Percentiles rank a stretch among this genome's conserved stretches.
Conservation (phyloP, 1,284 basidiomycete species). For the Heterobasidion occidentale region DNA sequence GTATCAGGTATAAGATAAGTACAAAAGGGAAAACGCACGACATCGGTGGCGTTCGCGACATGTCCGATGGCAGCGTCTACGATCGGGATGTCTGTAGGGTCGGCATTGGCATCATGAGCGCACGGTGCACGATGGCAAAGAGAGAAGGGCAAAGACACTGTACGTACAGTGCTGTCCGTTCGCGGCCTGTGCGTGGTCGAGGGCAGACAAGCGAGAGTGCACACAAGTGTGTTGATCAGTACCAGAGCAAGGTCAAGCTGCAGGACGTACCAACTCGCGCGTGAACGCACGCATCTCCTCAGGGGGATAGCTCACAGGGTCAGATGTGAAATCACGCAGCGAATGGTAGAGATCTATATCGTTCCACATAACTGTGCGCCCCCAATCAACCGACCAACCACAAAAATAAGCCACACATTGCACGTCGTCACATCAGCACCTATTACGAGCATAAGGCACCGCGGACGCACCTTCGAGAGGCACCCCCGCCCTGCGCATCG, state of each 20-base stretch:
- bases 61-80: slow-evolving; percentile 29
- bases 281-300: slow-evolving; percentile 59
- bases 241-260: background rate
- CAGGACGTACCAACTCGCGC: slow-evolving; percentile 40
- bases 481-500: slow-evolving; percentile 55
- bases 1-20: background rate
- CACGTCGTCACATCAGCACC: background rate
- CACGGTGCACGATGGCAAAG: background rate
- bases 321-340: slow-evolving; percentile 60
- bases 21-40: slow-evolving; percentile 21
- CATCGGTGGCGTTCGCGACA: slow-evolving; percentile 30
- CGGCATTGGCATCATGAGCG: slow-evolving; percentile 16
- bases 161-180: slow-evolving; percentile 30
- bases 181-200: slow-evolving; percentile 14
- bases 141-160: too few relatives aligned
- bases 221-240: background rate
- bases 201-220: background rate
- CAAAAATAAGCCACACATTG: too few relatives aligned
- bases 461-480: slow-evolving; percentile 49
- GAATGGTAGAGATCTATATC: slow-evolving; percentile 70
- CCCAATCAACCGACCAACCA: too few relatives aligned
- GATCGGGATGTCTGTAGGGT: slow-evolving; percentile 33
- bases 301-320: slow-evolving; percentile 54
- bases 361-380: slow-evolving; percentile 57
- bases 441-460: background rate